Evolutionary conservation across 352 stramenopile species (phyloP), one percentile per base, ranked within the genome.

Genomic region (Globisporangium nagaii): DNA sequence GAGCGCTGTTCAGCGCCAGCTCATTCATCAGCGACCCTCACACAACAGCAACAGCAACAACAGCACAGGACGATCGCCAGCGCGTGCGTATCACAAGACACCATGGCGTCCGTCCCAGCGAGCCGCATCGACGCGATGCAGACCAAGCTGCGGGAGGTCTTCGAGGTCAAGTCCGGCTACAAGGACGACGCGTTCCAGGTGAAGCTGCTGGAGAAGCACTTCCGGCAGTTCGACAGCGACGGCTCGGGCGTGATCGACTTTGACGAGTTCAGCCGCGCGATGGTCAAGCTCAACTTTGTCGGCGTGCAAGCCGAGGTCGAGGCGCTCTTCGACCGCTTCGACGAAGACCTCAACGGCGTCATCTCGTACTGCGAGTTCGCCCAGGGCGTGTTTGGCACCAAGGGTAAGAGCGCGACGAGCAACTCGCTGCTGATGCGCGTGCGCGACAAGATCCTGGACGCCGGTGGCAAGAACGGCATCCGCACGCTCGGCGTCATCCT

Each of bases 211-310:
- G 71, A 84, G 40, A 74, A 76, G 36, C 78, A 88, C 46, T 96
- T 96, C 51, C 77, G 73, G 19, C 69, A 53, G 27, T 96, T 96
- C 46, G 87, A 96, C 56, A 50, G 46, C 7, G 83, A 93, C 22
- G 63, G 58, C 11, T 94, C 73, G 0, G 85, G 85, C 4, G 63
- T 80, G 8, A 65, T 96, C 22, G 83, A 93, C 60, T 93, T 90
- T 61, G 81, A 96, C 52, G 86, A 97, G 63, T 97, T 96, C 53
- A 83, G 72, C 42, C 77, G 81, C 28, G 88, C 84, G 3, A 93
- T 96, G 79, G 57, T 87, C 37, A 75, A 72, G 31, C 73, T 96
- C 48, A 96, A 96, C 58, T 94, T 96, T 52, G 76, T 96, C 7
- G 87, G 88, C 22, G 86, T 90, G 24, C 88, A 95, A 59, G 75